phyloP scores from a whole-genome alignment of 116 monocot genomes.

The Cymodocea nodosa region DNA sequence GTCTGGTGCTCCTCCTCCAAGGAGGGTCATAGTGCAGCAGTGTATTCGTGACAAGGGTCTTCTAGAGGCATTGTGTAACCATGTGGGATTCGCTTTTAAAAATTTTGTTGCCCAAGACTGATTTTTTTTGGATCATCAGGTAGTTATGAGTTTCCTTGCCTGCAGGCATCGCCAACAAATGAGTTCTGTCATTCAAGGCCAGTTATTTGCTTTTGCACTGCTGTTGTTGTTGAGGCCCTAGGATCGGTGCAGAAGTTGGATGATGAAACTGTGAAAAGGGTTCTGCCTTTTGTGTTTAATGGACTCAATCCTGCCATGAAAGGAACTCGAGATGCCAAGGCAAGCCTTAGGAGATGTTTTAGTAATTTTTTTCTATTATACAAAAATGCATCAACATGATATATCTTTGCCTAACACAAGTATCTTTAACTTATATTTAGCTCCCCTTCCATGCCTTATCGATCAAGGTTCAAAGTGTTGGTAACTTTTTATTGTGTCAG shows the following conservation, averaged over 20 bases:
- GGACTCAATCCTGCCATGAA: slow-evolving; percentile 38
- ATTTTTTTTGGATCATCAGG: neutral
- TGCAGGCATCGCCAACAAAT: slow-evolving; percentile 55
- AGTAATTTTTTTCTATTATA: too few species aligned
- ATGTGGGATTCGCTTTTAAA: slow-evolving; percentile 36
- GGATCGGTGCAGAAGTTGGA: slow-evolving; percentile 58
- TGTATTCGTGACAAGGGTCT: slow-evolving; percentile 79
- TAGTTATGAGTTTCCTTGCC: slow-evolving; percentile 6
- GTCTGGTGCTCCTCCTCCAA: slow-evolving; percentile 77
- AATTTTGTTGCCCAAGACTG: neutral
- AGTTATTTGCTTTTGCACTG: slow-evolving; percentile 73
- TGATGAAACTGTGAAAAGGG: slow-evolving; percentile 47
- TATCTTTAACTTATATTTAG: neutral
- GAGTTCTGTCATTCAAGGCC: slow-evolving; percentile 44
- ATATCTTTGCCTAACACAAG: neutral
- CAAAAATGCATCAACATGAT: too few species aligned
- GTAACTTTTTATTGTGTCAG: too few species aligned
- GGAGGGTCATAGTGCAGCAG: slow-evolving; percentile 75
- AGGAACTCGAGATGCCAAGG: slow-evolving; percentile 10
- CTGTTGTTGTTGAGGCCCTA: slow-evolving; percentile 59
- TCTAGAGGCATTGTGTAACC: slow-evolving; percentile 63
- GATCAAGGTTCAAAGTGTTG: neutral
- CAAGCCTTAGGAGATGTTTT: neutral
- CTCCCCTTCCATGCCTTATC: neutral
- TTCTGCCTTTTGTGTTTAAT: slow-evolving; percentile 53